Evolutionary conservation across 2,329 filamentous ascomycete species (phyloP).

Genomic region (Colletotrichum coccodes): DNA sequence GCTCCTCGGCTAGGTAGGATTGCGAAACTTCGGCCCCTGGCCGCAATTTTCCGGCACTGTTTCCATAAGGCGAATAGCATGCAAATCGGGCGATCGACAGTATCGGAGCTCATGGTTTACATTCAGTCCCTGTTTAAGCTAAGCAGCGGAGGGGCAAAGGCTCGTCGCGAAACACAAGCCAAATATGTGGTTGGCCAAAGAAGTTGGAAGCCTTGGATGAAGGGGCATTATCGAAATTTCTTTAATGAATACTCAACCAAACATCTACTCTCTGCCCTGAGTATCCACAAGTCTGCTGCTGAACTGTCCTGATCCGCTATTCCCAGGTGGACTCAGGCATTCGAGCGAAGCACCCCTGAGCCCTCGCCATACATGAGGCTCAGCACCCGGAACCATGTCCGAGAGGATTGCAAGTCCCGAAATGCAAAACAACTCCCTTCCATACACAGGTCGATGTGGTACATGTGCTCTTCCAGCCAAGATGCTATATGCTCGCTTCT

Average conservation of each 20-base stretch:
- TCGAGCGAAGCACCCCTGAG: not conserved
- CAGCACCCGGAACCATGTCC: not conserved
- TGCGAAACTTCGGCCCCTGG: not conserved
- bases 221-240: too few species aligned
- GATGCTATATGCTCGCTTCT: not conserved
- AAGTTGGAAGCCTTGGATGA: not conserved
- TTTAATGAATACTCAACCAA: too few species aligned
- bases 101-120: not conserved
- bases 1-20: not conserved
- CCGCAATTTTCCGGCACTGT: not conserved
- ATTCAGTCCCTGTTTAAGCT: not conserved
- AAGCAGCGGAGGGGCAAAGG: not conserved
- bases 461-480: not conserved
- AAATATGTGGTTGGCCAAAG: not conserved
- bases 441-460: too few species aligned
- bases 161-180: not conserved
- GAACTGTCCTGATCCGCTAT: not conserved
- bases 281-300: not conserved
- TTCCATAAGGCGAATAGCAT: not conserved
- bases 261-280: not conserved
- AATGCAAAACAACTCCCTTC: too few species aligned
- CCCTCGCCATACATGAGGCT: not conserved
- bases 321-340: too few species aligned
- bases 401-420: not conserved
- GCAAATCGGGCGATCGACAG: not conserved